phyloP scores from a whole-genome alignment of 345 rosid species.

The Pugionium dolabratum region DNA sequence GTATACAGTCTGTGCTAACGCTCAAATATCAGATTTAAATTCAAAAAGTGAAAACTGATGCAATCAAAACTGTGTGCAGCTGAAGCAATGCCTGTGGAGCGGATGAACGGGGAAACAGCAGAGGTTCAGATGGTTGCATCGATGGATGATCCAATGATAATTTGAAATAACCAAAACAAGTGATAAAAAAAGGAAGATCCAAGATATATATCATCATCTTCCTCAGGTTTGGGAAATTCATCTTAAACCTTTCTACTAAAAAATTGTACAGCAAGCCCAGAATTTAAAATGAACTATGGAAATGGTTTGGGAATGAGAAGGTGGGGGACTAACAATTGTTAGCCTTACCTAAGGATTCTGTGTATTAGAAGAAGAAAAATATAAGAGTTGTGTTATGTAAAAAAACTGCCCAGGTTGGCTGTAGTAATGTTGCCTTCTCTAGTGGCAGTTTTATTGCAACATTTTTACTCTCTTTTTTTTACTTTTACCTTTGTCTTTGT shows the following conservation, averaged over 20 bases:
- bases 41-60: not conserved
- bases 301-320: slow-evolving; percentile 18
- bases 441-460: slow-evolving; percentile 69
- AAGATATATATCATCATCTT: slow-evolving; percentile 28
- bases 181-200: slow-evolving; percentile 33
- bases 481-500: slow-evolving; percentile 15
- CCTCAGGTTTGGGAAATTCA: slow-evolving; percentile 19
- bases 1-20: not conserved
- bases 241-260: not conserved
- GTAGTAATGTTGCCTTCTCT: slow-evolving; percentile 78
- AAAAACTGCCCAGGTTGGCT: slow-evolving; percentile 97
- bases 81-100: slow-evolving; percentile 52
- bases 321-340: slow-evolving; percentile 28
- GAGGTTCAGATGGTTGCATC: slow-evolving; percentile 63
- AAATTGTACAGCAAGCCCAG: slow-evolving; percentile 32
- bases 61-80: slow-evolving; percentile 42
- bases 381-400: slow-evolving; percentile 46
- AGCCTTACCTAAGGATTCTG: slow-evolving; percentile 40
- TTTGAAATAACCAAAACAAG: slow-evolving; percentile 40
- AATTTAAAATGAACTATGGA: slow-evolving; percentile 15
- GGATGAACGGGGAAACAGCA: slow-evolving; percentile 47
- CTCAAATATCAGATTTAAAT: not conserved
- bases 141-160: slow-evolving; percentile 77
- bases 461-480: slow-evolving; percentile 23
- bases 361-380: slow-evolving; percentile 35